Evolutionary conservation across 139 green algal genomes (phyloP), one percentile per base, ranked within the genome.

Genomic region (Coelastrella sp.): DNA sequence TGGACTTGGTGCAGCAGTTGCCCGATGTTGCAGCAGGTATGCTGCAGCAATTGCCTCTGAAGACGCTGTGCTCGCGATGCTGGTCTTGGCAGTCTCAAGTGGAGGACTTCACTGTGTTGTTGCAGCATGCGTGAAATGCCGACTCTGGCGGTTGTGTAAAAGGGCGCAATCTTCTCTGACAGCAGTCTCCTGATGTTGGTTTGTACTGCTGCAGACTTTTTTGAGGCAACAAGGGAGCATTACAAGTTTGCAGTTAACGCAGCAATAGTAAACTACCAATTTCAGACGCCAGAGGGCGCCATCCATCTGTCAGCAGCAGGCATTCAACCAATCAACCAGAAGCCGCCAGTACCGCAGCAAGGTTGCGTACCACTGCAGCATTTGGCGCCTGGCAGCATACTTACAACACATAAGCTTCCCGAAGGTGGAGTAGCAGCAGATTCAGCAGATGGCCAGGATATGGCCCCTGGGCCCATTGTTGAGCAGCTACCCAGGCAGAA

Each of bases 171-270:
- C 32, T 47, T 47, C 32, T 47, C 32, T 47, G 32, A 47, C 32
- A 47, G 32, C 32, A 47, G 32, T 47, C 32, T 47, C 32, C 32
- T 47, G 32, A 47, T 47, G 32, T 47, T 47, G 32, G 32, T 47
- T 47, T 57, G 20, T 16, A 2, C 74, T 59, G 74, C 74, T 80
- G 74, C 74, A 92, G 90, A 80, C 3, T 93, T 86, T 78, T 73
- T 94, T 10, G 23, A 79, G 8, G 89, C 83, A 4, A 80, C 81
- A 19, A 65, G 71, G 14, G 60, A 91, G 16, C 86, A 94, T 75
- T 97, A 95, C 91, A 82, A 92, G 79, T 92, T 91, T 82, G 94
- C 95, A 7, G 94, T 97, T 17, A 96, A 96, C 80, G 80, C 91
- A 14, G 92, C 92, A 59, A 94, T 97, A 57, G 92, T 97, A 57